Conservation (phyloP, 352 stramenopile genomes). For the Pythium angustatum region DNA sequence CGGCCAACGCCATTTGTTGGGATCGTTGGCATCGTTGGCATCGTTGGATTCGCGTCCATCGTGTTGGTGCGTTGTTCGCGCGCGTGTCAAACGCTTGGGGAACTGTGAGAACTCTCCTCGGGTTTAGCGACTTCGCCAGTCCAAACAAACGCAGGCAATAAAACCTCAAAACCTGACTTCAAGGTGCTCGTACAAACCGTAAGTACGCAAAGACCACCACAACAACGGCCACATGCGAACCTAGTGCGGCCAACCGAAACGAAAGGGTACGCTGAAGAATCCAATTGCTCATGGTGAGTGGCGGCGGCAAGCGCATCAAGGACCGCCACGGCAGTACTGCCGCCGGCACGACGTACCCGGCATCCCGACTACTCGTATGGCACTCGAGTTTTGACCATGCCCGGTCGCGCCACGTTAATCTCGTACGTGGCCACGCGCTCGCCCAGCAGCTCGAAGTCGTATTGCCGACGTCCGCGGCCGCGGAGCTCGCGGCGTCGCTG, state of each 20-base stretch:
- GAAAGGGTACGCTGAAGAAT: conserved; percentile 3
- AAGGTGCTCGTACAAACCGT: neutral
- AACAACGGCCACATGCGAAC: conserved; percentile 6
- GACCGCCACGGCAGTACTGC: conserved; percentile 22
- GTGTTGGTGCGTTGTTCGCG: conserved; percentile 9
- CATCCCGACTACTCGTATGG: conserved; percentile 59
- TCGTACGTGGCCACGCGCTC: conserved; percentile 52
- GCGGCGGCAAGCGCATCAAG: conserved; percentile 47
- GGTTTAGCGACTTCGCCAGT: conserved; percentile 28
- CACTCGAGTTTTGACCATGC: conserved; percentile 49
- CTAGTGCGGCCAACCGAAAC: neutral
- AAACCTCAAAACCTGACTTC: conserved; percentile 23
- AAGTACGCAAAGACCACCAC: neutral
- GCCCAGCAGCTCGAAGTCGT: conserved; percentile 77
- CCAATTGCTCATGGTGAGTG: conserved; percentile 60
- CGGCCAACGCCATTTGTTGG: conserved; percentile 10
- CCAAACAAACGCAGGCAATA: neutral
- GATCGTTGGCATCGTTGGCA: neutral
- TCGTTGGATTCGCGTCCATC: conserved; percentile 1
- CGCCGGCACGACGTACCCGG: conserved; percentile 29
- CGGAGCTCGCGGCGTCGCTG: conserved; percentile 44
- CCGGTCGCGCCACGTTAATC: conserved; percentile 46
- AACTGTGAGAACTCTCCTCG: conserved; percentile 25
- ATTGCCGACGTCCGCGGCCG: conserved; percentile 40
- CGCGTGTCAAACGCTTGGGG: no score